Evolutionary conservation across 2,329 filamentous ascomycete species (phyloP).

Genomic region (Aspergillus spinulosporus): DNA sequence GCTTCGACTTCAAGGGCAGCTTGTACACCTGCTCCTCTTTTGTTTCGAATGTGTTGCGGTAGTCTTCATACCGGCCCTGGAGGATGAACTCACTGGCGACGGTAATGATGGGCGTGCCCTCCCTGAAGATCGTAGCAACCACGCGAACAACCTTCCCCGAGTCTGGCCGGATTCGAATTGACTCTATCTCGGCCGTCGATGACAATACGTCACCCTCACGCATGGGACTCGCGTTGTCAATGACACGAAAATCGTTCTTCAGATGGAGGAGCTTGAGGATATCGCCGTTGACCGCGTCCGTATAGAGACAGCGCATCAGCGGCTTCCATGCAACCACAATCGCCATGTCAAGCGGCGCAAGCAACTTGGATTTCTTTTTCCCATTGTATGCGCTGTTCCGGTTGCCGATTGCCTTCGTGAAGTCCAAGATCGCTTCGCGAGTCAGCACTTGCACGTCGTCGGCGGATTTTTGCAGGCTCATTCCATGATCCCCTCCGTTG

Average conservation of each 20-base stretch:
- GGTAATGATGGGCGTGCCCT: conserved; percentile 87
- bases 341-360: conserved; percentile 97
- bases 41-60: conserved; percentile 96
- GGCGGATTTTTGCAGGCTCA: too few species aligned
- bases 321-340: conserved; percentile 99
- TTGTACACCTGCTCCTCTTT: conserved; percentile 89
- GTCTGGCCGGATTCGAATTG: conserved; percentile 91
- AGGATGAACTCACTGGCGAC: conserved; percentile 98
- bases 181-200: conserved; percentile 93
- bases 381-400: background rate
- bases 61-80: conserved; percentile 87
- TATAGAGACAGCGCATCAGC: conserved; percentile 99
- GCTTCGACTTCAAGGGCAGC: conserved; percentile 62
- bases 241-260: conserved; percentile 97
- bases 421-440: background rate
- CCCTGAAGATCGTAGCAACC: conserved; percentile 86
- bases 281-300: conserved; percentile 91
- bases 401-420: background rate
- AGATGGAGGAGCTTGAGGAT: conserved; percentile 93
- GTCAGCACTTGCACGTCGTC: background rate
- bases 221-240: conserved; percentile 89
- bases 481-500: too few species aligned
- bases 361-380: background rate
- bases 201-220: conserved; percentile 93
- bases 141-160: conserved; percentile 99